Evolutionary conservation across 2,329 filamentous ascomycete genomes (phyloP).

Genomic region (Phialophora macrospora): DNA sequence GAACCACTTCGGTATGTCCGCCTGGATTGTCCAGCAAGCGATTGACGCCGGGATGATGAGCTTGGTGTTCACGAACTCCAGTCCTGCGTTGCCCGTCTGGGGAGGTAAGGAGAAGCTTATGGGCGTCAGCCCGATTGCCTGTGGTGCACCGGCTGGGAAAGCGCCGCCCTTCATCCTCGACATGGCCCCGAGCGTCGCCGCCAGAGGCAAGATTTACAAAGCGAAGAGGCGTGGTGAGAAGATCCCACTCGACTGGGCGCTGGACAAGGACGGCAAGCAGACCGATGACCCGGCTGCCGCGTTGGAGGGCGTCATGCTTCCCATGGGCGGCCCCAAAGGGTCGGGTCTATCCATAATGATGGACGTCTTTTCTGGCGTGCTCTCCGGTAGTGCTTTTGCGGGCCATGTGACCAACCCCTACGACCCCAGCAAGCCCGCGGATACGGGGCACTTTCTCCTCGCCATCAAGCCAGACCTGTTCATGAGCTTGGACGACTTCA

Average conservation of each 20-base stretch:
- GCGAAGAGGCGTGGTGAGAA: conserved; percentile 50
- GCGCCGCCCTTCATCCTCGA: conserved; percentile 62
- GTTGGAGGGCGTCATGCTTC: conserved; percentile 78
- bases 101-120: conserved; percentile 71
- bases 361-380: conserved; percentile 80
- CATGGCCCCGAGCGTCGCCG: conserved; percentile 54
- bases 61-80: conserved; percentile 73
- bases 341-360: conserved; percentile 80
- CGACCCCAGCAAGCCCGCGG: conserved; percentile 68
- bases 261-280: conserved; percentile 70
- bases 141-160: conserved; percentile 70
- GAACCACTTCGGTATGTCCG: conserved; percentile 84
- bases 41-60: conserved; percentile 73
- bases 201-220: conserved; percentile 54
- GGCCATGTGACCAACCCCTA: conserved; percentile 78
- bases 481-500: conserved; percentile 71
- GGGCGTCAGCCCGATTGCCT: conserved; percentile 74
- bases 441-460: conserved; percentile 76
- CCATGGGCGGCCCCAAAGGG: conserved; percentile 84
- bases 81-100: conserved; percentile 72
- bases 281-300: conserved; percentile 74
- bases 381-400: conserved; percentile 78
- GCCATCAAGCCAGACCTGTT: conserved; percentile 76
- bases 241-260: conserved; percentile 67
- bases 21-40: conserved; percentile 79